Conservation (phyloP, 2,329 filamentous ascomycete species). For the Cercospora sojina region DNA sequence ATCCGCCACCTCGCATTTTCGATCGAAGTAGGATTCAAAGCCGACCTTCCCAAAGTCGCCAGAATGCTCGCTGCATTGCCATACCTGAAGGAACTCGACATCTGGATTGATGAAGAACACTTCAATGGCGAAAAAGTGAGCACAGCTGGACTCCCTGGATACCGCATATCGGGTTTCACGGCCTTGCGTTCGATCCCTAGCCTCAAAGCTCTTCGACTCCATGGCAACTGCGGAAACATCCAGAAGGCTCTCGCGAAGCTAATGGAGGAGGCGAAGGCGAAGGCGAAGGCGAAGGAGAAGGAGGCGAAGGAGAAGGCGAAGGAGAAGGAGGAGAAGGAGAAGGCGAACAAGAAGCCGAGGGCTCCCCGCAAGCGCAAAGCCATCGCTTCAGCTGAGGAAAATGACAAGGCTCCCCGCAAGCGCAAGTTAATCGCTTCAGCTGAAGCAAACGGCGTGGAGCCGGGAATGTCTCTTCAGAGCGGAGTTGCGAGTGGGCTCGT, state of each 20-base stretch:
- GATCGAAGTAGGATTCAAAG: background rate
- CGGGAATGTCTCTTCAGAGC: background rate
- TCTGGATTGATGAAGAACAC: conserved; percentile 11
- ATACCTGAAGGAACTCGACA: conserved; percentile 14
- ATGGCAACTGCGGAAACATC: conserved; percentile 14
- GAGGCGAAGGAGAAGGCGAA: background rate
- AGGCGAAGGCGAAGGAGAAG: background rate
- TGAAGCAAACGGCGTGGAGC: background rate
- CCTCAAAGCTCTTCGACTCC: conserved; percentile 12
- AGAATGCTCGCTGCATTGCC: conserved; percentile 7
- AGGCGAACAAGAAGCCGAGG: background rate
- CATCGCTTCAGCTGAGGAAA: background rate
- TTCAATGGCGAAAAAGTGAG: background rate
- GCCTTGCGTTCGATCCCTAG: conserved; percentile 9
- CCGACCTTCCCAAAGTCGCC: background rate
- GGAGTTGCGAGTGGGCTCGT: background rate
- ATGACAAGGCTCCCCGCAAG: background rate
- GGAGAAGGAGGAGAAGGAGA: conserved; percentile 4
- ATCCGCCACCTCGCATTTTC: conserved; percentile 1
- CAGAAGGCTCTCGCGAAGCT: background rate
- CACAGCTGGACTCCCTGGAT: background rate
- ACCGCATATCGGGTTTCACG: conserved; percentile 10
- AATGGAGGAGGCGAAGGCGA: conserved; percentile 5
- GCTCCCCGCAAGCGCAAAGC: background rate
- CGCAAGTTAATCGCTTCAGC: background rate